Evolutionary conservation across 1,284 basidiomycete genomes (phyloP), one percentile per base, ranked within the genome.

Genomic region (Inonotus hispidus): DNA sequence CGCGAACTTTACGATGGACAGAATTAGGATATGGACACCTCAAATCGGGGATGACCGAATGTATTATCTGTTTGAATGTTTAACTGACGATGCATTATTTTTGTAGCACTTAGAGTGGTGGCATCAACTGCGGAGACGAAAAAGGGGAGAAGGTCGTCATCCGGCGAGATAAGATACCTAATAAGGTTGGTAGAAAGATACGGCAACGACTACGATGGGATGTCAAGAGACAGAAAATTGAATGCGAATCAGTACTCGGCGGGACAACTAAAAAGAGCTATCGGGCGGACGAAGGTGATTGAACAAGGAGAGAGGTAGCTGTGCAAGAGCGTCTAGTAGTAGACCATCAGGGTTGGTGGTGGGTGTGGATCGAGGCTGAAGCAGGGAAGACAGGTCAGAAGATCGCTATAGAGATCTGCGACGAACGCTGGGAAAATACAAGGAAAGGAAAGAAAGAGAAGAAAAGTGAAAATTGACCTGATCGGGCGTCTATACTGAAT

Each of bases 171-270:
- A 47, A 75, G 74, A 43, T 93, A 88, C 77, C 79, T 99, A 41
- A 72, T 73, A 54, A 75, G 81, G 41, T 79, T 98, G 37, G 83
- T 93, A 10, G 71, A 73, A 43, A 88, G 83, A 71, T 79, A 98
- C 74, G 90, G 87, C 0, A 75, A 79, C 41, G 89, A 98, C 74
- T 75, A 87, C 19, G 81, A 84, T 27, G 78, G 74, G 43, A 97
- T 97, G 93, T 84, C 87, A 10, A 79, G 79, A 65, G 95, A 98
- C 75, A 75, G 84, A 65, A 87, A 81, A 72, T 73, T 90, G 64
- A 98, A 99, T 71, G 75, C 83, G 23, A 88, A 87, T 74, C 96
- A 98, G 75, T 86, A 89, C 71, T 98, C 95, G 3, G 81, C 79
- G 39, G 95, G 93, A 16, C 87, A 95, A 75, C 76, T 99, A 69